Percentiles rank a stretch among this genome's conserved stretches.
Evolutionary conservation across 2,329 filamentous ascomycete genomes (phyloP).

Genomic region (Curvularia eragrostidis): DNA sequence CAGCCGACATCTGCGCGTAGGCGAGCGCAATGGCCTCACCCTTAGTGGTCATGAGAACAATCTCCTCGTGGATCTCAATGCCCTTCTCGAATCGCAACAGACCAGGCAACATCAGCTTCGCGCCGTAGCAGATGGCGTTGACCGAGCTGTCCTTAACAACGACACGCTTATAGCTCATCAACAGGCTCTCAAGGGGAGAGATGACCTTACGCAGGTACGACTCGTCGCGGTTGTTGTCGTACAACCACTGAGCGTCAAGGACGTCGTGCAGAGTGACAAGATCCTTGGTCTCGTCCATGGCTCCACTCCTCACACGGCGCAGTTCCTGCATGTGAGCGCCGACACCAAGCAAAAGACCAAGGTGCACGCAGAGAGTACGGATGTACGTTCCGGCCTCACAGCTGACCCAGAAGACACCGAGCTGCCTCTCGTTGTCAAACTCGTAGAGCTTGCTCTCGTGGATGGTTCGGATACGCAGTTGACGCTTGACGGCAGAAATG

Average conservation of each 20-base stretch:
- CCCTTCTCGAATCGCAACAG: slow-evolving; percentile 88
- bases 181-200: slow-evolving; percentile 86
- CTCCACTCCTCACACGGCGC: slow-evolving; percentile 88
- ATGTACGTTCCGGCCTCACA: slow-evolving; percentile 99
- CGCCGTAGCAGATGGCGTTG: slow-evolving; percentile 97
- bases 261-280: slow-evolving; percentile 96
- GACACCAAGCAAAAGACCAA: slow-evolving; percentile 78
- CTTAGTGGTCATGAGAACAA: slow-evolving; percentile 98
- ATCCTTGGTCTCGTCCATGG: slow-evolving; percentile 88
- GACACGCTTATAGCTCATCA: slow-evolving; percentile 93
- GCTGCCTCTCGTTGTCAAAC: slow-evolving; percentile 97
- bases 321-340: slow-evolving; percentile 99
- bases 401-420: slow-evolving; percentile 99
- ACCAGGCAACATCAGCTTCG: slow-evolving; percentile 98
- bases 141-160: slow-evolving; percentile 97
- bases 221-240: slow-evolving; percentile 96
- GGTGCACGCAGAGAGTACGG: slow-evolving; percentile 94
- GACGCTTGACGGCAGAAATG: slow-evolving; percentile 98
- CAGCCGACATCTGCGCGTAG: slow-evolving; percentile 97
- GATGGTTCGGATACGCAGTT: slow-evolving; percentile 97
- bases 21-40: slow-evolving; percentile 96
- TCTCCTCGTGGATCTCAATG: slow-evolving; percentile 94
- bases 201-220: slow-evolving; percentile 90
- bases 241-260: slow-evolving; percentile 92
- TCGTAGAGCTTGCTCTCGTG: slow-evolving; percentile 94